Conservation (phyloP, 2,329 filamentous ascomycete genomes). For the Chaetomiaceae sp. region DNA sequence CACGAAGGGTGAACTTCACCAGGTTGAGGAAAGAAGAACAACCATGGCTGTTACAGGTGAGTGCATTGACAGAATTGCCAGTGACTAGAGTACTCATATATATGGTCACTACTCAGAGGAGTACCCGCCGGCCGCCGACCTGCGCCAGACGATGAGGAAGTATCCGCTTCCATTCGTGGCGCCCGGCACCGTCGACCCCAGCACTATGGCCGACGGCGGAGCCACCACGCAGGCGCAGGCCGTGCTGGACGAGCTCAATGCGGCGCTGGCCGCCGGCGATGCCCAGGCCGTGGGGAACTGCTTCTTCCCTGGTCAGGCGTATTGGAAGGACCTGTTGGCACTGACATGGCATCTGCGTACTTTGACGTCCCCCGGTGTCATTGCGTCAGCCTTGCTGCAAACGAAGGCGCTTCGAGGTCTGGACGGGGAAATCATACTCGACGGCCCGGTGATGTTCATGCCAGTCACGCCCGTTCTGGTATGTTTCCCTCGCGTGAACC, state of each 20-base stretch:
- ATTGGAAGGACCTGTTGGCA: slow-evolving; percentile 33
- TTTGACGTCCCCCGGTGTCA: slow-evolving; percentile 20
- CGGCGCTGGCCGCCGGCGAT: slow-evolving; percentile 21
- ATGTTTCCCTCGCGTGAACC: too few species aligned
- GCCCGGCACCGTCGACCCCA: slow-evolving; percentile 7
- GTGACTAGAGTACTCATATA: too few species aligned
- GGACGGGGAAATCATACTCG: slow-evolving; percentile 13
- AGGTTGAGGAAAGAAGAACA: too few species aligned
- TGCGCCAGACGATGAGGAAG: slow-evolving; percentile 22
- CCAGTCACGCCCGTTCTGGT: slow-evolving; percentile 17
- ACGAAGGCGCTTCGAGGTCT: slow-evolving; percentile 18
- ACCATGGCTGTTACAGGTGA: too few species aligned
- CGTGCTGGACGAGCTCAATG: slow-evolving; percentile 19
- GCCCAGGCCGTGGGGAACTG: slow-evolving; percentile 21
- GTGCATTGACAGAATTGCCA: too few species aligned
- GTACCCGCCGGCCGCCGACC: slow-evolving; percentile 3
- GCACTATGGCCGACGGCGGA: slow-evolving; percentile 8
- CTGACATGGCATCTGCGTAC: slow-evolving; percentile 35
- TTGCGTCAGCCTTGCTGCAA: slow-evolving; percentile 25
- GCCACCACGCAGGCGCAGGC: slow-evolving; percentile 12
- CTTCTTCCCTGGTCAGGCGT: slow-evolving; percentile 30
- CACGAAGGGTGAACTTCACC: too few species aligned
- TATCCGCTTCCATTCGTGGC: slow-evolving; percentile 23
- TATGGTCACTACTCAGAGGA: too few species aligned
- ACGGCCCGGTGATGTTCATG: slow-evolving; percentile 16